Evolutionary conservation across 331 rosid genomes (phyloP).

Genomic region (Malus hybrid): DNA sequence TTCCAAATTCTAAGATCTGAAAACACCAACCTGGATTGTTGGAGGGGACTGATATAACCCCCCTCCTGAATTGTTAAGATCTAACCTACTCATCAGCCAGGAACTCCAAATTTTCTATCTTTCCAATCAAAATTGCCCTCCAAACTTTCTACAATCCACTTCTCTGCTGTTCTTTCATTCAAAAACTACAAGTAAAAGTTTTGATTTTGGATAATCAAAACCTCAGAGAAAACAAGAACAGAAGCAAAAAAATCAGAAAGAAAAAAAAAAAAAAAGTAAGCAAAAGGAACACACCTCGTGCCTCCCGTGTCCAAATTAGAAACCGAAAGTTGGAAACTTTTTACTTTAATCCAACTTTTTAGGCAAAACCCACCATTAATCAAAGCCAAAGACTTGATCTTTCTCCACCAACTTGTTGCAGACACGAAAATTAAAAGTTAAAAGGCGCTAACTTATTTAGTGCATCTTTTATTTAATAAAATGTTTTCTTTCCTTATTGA

Average conservation of each 20-base stretch:
- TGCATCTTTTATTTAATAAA: neutral
- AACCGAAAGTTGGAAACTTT: neutral
- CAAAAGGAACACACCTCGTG: constrained; percentile 2
- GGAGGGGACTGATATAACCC: neutral
- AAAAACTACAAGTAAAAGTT: neutral
- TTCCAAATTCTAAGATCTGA: neutral
- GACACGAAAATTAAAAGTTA: neutral
- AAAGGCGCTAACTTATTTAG: neutral
- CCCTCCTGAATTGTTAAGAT: constrained; percentile 6
- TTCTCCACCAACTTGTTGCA: neutral
- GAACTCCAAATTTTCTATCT: neutral
- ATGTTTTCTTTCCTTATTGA: neutral
- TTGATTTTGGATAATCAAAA: neutral
- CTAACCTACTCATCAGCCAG: constrained; percentile 14
- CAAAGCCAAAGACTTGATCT: neutral
- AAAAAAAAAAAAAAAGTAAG: neutral
- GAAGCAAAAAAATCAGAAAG: neutral
- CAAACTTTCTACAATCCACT: neutral
- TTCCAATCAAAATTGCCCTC: neutral
- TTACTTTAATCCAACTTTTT: neutral
- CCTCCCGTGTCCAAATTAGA: constrained; percentile 4
- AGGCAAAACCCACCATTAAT: neutral
- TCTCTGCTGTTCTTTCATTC: neutral
- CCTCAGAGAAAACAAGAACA: neutral
- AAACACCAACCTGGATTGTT: constrained; percentile 1